Percentiles rank a stretch among this genome's conserved stretches.
Conservation (phyloP, 768 basidiomycete species). For the Kwoniella europaea region DNA sequence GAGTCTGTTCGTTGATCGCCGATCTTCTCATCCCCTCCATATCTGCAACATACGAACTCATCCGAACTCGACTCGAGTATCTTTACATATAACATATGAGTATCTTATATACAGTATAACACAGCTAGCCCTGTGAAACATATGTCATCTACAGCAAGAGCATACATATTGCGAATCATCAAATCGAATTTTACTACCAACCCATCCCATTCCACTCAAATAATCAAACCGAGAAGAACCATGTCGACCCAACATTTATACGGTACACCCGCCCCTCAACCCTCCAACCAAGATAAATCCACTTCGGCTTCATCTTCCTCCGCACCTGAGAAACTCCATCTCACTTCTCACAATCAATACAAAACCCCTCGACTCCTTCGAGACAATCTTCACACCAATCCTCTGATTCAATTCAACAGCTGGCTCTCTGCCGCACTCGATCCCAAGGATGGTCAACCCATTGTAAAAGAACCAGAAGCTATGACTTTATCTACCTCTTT, state of each 20-base stretch:
- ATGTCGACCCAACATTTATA: constrained; percentile 16
- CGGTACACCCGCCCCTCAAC: constrained; percentile 24
- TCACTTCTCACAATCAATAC: constrained; percentile 80
- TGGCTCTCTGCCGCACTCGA: constrained; percentile 71
- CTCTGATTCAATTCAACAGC: constrained; percentile 79
- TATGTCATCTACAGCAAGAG: background rate
- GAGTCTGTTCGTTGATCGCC: background rate
- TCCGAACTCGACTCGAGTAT: background rate
- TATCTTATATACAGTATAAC: background rate
- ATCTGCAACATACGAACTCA: background rate
- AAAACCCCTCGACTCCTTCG: constrained; percentile 71
- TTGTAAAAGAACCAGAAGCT: constrained; percentile 84
- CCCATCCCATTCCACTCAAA: background rate
- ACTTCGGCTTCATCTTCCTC: too few relatives aligned
- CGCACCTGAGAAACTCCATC: constrained; percentile 50
- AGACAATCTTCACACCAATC: constrained; percentile 66
- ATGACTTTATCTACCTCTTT: constrained; percentile 70
- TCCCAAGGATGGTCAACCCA: constrained; percentile 56
- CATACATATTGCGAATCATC: background rate
- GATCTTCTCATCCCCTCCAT: background rate
- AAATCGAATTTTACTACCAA: background rate
- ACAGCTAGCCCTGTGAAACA: background rate
- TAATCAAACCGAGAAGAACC: background rate
- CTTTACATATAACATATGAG: too few relatives aligned
- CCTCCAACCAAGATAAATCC: background rate